These are phyloP conservation scores for Globisporangium acanthophoron DNA, from an alignment of 352 stramenopile species.

Conservation along the genomic window DNA sequence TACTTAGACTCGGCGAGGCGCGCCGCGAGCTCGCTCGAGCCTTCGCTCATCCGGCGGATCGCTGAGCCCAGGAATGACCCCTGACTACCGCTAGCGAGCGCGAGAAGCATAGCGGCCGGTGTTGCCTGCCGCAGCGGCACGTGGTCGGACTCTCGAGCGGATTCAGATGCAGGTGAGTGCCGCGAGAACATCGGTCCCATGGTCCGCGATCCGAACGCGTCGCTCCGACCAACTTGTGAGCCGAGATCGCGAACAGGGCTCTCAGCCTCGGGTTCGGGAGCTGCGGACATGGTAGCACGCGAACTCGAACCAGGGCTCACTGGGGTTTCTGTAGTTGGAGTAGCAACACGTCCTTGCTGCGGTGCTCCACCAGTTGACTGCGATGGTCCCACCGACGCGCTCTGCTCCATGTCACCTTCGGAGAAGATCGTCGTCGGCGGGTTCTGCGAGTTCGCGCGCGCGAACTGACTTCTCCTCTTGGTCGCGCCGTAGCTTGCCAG, in stretches of 20 bases:
- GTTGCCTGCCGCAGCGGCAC: neutral
- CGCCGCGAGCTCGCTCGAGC: neutral
- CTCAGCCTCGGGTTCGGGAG: no score
- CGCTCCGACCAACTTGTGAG: no score
- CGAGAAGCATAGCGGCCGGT: neutral
- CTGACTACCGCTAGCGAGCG: neutral
- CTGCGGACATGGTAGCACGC: no score
- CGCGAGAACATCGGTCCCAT: neutral
- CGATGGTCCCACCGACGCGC: neutral
- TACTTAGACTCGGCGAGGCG: neutral
- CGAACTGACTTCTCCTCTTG: neutral
- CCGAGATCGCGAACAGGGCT: no score
- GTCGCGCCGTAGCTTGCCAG: slow-evolving; percentile 16
- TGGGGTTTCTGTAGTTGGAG: no score
- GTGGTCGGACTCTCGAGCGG: neutral
- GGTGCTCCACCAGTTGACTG: no score
- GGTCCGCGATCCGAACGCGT: neutral
- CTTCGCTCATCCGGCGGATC: slow-evolving; percentile 2
- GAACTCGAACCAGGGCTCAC: no score
- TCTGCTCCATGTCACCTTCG: neutral
- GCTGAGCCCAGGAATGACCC: neutral
- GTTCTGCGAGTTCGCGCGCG: neutral
- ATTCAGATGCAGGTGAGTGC: neutral
- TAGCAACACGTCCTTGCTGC: no score
- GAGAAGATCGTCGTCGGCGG: neutral